Conservation (phyloP, 2,329 filamentous ascomycete genomes). For the Stachybotrys chartarum region DNA sequence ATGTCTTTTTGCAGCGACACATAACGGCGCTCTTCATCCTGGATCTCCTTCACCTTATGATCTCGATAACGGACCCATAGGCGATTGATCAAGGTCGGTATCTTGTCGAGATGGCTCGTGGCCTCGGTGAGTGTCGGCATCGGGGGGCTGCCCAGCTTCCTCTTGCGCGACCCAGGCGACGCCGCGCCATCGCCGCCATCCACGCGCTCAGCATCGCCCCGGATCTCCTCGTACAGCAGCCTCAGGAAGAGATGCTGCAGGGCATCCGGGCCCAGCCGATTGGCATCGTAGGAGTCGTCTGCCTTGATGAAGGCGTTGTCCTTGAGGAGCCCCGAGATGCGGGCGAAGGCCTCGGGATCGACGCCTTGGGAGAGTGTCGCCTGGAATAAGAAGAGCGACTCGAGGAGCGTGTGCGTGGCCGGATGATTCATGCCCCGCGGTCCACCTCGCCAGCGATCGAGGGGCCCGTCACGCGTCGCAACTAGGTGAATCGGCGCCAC, state of each 20-base stretch:
- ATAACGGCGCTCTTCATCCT: slow-evolving; percentile 65
- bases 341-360: slow-evolving; percentile 57
- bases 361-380: slow-evolving; percentile 63
- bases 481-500: slow-evolving; percentile 50
- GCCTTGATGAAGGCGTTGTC: slow-evolving; percentile 66
- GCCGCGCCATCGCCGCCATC: slow-evolving; percentile 33
- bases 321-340: slow-evolving; percentile 68
- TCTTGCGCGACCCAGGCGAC: slow-evolving; percentile 59
- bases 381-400: slow-evolving; percentile 80
- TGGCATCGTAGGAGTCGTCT: slow-evolving; percentile 63
- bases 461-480: slow-evolving; percentile 45
- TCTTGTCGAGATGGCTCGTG: slow-evolving; percentile 56
- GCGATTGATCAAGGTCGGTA: slow-evolving; percentile 64
- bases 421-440: slow-evolving; percentile 48
- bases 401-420: slow-evolving; percentile 72
- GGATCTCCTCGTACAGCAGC: slow-evolving; percentile 67
- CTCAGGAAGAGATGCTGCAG: slow-evolving; percentile 72
- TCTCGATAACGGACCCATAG: slow-evolving; percentile 71
- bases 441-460: slow-evolving; percentile 49
- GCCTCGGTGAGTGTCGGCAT: slow-evolving; percentile 60
- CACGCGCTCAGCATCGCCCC: slow-evolving; percentile 35
- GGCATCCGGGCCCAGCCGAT: slow-evolving; percentile 68
- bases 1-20: slow-evolving; percentile 61
- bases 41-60: slow-evolving; percentile 61
- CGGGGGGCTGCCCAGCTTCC: slow-evolving; percentile 62